Base-by-base conservation (phyloP, 441 rosid species). In the Theobroma grandiflorum region DNA sequence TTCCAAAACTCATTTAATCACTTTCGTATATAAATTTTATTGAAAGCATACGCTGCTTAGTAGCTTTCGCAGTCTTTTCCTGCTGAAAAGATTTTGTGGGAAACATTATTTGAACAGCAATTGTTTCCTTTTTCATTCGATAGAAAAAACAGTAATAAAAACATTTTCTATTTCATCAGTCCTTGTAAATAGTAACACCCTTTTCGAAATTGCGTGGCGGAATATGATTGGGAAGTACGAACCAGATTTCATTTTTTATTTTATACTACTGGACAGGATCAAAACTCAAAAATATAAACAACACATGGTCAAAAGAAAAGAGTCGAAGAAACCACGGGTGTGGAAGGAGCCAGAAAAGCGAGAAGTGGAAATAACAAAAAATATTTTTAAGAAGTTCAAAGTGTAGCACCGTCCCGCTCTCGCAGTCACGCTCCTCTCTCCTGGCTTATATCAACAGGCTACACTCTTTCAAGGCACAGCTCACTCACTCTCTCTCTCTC, bases 391-490 rank as follows among this genome's bases (percentile, higher is more conserved):
- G 35, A 40, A 75, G 71, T 75, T 75, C 26, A 75, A 75, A 75
- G 71, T 35, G 78, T 74, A 31, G 50, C 59, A 26, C 47, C 61
- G n/a, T 63, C 78, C 78, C 78, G 78, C 78, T 75, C 78, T 63
- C 42, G 61, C 78, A 33, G 59, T 42, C 31, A 75, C 35, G 78
- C 78, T 75, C 71, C 78, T 16, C 43, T 15, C 22, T 70, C 14
- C 43, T 37, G 18, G n/a, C 47, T 15, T 62, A 47, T 75, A 75
- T 63, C 70, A 62, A 5, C 65, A 37, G 65, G 7, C 64, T 33
- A 10, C 68, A 33, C 37, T 49, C 18, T 72, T 2, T 20, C 35
- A 57, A 55, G 2, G 49, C 43, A 40, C 77, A 57, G 20, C 20
- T 74, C 80, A 49, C 42, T 71, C 71, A 38, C 47, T 52, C 53